These are phyloP conservation scores for Telopea speciosissima DNA, from an alignment of 177 flowering plant genomes.

Conservation along the genomic window DNA sequence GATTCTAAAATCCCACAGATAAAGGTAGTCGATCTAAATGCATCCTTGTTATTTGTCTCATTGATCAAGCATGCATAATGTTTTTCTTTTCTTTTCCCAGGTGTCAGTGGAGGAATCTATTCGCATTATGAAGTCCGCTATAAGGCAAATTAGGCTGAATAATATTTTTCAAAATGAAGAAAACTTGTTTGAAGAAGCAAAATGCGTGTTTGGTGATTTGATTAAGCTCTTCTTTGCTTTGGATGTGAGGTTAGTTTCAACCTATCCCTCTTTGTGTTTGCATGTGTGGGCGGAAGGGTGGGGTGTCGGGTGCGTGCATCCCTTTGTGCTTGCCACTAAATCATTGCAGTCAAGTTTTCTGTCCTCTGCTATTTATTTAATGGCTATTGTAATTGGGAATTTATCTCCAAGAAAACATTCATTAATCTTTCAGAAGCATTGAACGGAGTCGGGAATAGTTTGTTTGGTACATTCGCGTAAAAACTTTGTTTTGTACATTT, in stretches of 20 bases:
- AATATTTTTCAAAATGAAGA: background rate
- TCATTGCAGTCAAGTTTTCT: too few relatives aligned
- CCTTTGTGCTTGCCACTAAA: too few relatives aligned
- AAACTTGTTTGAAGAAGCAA: constrained; percentile 4
- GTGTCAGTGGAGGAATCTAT: constrained; percentile 12
- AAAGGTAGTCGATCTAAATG: constrained; percentile 4
- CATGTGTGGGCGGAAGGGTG: background rate
- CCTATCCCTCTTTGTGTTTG: background rate
- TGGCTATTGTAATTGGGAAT: background rate
- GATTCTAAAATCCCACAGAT: background rate
- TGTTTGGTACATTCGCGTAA: too few relatives aligned
- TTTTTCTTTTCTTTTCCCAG: constrained; percentile 9
- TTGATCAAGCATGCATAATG: background rate
- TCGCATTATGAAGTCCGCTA: constrained; percentile 15
- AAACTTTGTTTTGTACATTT: too few relatives aligned
- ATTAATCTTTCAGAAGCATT: background rate
- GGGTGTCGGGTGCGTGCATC: too few relatives aligned
- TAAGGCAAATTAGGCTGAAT: background rate
- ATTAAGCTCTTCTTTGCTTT: constrained; percentile 19
- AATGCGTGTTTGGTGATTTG: constrained; percentile 19
- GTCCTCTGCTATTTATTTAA: too few relatives aligned
- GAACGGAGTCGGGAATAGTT: background rate
- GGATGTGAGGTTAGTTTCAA: constrained; percentile 11
- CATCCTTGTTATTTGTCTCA: background rate
- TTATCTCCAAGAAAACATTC: background rate